These are phyloP conservation scores for Papiliotrema terrestris DNA, from an alignment of 1,284 basidiomycete species.

Conservation along the genomic window DNA sequence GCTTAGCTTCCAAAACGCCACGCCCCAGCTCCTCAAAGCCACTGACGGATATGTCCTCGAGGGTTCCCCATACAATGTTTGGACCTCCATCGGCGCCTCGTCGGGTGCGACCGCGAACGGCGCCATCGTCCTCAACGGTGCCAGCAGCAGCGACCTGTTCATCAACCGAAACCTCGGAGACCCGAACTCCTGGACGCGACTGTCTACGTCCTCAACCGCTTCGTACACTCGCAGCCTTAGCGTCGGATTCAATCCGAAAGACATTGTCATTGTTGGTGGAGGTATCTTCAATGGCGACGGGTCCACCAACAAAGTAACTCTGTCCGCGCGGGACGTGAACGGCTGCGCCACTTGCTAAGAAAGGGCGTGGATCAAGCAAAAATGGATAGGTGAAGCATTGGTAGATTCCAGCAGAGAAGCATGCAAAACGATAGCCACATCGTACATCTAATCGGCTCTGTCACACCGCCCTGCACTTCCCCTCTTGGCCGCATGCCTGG, in stretches of 20 bases:
- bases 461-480: too few species aligned
- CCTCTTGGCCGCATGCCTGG: too few species aligned
- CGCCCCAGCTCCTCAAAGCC: conserved; percentile 12
- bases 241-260: conserved; percentile 15
- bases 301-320: conserved; percentile 1
- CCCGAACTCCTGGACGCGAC: conserved; percentile 10
- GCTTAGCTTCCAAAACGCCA: conserved; percentile 10
- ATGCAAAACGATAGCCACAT: too few species aligned
- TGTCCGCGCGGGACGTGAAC: conserved; percentile 1
- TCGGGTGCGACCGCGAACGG: conserved; percentile 24
- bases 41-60: conserved; percentile 33
- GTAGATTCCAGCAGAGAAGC: too few species aligned
- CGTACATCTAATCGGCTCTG: too few species aligned
- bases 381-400: too few species aligned
- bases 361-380: too few species aligned
- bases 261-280: conserved; percentile 14
- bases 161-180: conserved; percentile 15
- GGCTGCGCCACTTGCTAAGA: background rate
- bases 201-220: conserved; percentile 6
- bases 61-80: conserved; percentile 38
- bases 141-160: conserved; percentile 16
- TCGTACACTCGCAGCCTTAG: conserved; percentile 13
- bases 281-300: conserved; percentile 5
- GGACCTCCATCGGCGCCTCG: conserved; percentile 32
- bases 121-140: conserved; percentile 41